Percentiles rank a stretch among this genome's conserved stretches.
phyloP scores from a whole-genome alignment of 257 asterid species.

The Anisodus tanguticus region DNA sequence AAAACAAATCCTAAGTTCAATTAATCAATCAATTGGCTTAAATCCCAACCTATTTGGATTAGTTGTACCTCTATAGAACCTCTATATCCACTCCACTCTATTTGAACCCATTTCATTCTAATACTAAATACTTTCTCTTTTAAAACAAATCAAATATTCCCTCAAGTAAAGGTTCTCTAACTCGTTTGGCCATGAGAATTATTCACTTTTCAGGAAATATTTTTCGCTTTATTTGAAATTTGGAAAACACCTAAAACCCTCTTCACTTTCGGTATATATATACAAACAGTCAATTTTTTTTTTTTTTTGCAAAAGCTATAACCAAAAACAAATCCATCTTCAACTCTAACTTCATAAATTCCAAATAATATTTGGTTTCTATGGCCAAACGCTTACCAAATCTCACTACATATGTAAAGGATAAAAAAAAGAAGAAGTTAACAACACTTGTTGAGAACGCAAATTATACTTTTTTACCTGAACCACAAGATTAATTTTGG shows the following conservation, averaged over 20 bases:
- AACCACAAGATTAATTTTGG: no score
- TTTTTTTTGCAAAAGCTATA: no score
- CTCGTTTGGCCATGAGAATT: no score
- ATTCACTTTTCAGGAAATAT: no score
- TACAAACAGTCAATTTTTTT: no score
- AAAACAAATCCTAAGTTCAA: background rate
- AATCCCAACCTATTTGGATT: background rate
- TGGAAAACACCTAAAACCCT: no score
- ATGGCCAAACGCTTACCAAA: no score
- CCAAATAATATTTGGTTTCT: no score
- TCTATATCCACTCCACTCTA: background rate
- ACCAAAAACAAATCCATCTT: background rate
- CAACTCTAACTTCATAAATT: no score
- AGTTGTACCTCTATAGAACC: background rate
- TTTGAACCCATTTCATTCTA: background rate
- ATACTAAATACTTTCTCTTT: background rate
- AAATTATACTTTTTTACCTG: background rate
- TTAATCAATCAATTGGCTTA: background rate
- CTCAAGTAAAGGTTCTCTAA: background rate
- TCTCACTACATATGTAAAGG: background rate
- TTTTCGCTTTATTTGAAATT: no score
- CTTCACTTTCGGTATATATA: no score
- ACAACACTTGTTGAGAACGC: background rate
- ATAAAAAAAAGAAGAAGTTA: background rate
- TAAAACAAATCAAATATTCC: background rate